Conservation (phyloP, 2,329 filamentous ascomycete genomes). For the Epicoccum nigrum region DNA sequence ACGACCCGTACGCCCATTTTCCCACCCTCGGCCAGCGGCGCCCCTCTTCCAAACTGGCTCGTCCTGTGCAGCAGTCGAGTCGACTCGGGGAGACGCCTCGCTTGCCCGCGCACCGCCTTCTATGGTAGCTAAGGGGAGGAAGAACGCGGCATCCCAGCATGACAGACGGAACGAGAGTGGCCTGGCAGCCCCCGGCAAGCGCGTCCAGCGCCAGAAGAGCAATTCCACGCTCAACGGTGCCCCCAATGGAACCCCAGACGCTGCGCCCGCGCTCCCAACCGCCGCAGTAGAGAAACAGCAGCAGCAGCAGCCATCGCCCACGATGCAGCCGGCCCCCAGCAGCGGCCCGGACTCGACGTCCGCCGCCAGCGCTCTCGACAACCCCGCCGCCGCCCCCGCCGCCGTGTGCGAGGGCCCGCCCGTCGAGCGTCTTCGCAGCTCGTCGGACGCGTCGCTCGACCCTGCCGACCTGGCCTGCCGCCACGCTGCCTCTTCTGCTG, state of each 20-base stretch:
- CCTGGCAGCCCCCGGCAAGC: constrained; percentile 77
- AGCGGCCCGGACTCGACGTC: constrained; percentile 14
- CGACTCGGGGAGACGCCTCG: constrained; percentile 45
- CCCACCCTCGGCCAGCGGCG: constrained; percentile 37
- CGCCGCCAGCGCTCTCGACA: constrained; percentile 3
- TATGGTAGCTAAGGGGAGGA: constrained; percentile 58
- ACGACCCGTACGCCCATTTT: constrained; percentile 24
- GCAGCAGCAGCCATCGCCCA: constrained; percentile 10
- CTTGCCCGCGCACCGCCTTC: constrained; percentile 41
- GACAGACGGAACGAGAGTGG: constrained; percentile 82
- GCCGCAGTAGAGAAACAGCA: constrained; percentile 14
- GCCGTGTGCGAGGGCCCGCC: constrained; percentile 11
- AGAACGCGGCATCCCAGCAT: constrained; percentile 54
- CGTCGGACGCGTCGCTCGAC: constrained; percentile 53
- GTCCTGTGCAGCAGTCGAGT: constrained; percentile 52
- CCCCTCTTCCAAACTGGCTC: constrained; percentile 53
- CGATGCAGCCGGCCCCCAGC: constrained; percentile 12
- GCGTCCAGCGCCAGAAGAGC: constrained; percentile 59
- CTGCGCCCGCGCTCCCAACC: constrained; percentile 35
- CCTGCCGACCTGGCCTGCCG: constrained; percentile 42
- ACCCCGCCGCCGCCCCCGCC: constrained; percentile 12
- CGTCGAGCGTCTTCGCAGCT: constrained; percentile 47
- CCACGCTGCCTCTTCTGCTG: constrained; percentile 56
- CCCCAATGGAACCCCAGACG: constrained; percentile 49
- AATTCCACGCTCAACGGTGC: constrained; percentile 53